phyloP scores from a whole-genome alignment of 2,329 filamentous ascomycete genomes.

The Cladosporium sp. region DNA sequence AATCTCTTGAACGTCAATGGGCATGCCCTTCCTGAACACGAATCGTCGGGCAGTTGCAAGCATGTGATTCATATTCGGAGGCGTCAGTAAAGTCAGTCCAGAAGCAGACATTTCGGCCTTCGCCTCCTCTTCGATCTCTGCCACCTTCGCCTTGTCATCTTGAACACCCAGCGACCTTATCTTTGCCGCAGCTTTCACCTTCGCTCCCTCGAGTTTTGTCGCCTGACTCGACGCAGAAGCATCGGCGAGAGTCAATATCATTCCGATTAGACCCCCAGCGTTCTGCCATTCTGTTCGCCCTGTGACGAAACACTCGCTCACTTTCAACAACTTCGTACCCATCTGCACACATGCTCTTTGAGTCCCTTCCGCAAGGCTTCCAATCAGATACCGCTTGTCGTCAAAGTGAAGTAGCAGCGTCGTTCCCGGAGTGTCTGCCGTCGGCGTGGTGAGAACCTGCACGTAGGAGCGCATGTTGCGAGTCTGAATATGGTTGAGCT shows the following conservation, averaged over 20 bases:
- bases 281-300: slow-evolving; percentile 70
- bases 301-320: slow-evolving; percentile 75
- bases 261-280: slow-evolving; percentile 74
- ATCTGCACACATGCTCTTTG: slow-evolving; percentile 70
- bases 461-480: slow-evolving; percentile 63
- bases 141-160: slow-evolving; percentile 22
- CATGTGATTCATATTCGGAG: slow-evolving; percentile 70
- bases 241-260: slow-evolving; percentile 79
- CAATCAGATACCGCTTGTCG: slow-evolving; percentile 76
- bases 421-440: slow-evolving; percentile 80
- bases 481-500: not conserved
- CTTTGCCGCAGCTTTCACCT: slow-evolving; percentile 28
- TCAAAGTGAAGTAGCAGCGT: slow-evolving; percentile 73
- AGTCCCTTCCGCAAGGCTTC: slow-evolving; percentile 73
- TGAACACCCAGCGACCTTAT: slow-evolving; percentile 29
- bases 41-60: slow-evolving; percentile 79
- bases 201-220: slow-evolving; percentile 34
- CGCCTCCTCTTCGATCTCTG: slow-evolving; percentile 25
- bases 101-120: slow-evolving; percentile 9
- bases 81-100: slow-evolving; percentile 65
- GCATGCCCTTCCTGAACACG: slow-evolving; percentile 77
- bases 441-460: slow-evolving; percentile 74
- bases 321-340: slow-evolving; percentile 57
- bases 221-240: slow-evolving; percentile 43
- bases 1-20: slow-evolving; percentile 65